Conservation (phyloP, 148 eudicot species). For the Pharnaceum exiguum region DNA sequence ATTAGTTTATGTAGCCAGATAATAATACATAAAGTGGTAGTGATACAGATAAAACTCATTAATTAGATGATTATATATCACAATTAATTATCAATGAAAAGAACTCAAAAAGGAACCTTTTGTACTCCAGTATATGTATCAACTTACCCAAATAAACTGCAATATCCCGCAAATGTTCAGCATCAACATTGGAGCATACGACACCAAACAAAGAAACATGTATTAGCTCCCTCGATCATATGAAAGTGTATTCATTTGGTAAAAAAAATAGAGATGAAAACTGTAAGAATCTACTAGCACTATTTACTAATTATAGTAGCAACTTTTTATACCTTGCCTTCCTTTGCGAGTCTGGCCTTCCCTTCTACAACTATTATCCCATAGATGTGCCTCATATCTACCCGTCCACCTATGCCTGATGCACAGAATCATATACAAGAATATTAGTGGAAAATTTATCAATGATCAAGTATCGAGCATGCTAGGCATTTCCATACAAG, state of each 20-base stretch:
- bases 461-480: not conserved
- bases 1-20: not conserved
- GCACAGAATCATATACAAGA: not conserved
- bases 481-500: not conserved
- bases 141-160: slow-evolving; percentile 92
- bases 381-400: slow-evolving; percentile 94
- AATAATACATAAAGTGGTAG: not conserved
- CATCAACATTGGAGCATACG: slow-evolving; percentile 17
- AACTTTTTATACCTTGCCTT: slow-evolving; percentile 64
- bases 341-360: slow-evolving; percentile 98
- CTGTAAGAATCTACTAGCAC: not conserved
- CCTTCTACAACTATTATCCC: slow-evolving; percentile 97
- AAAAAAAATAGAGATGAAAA: not conserved
- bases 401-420: slow-evolving; percentile 97
- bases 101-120: slow-evolving; percentile 28
- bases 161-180: slow-evolving; percentile 27
- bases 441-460: not conserved
- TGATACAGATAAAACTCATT: slow-evolving; percentile 6
- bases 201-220: slow-evolving; percentile 22
- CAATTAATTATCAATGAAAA: slow-evolving; percentile 25
- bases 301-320: not conserved
- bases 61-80: slow-evolving; percentile 18
- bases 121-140: slow-evolving; percentile 23
- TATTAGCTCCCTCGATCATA: slow-evolving; percentile 3
- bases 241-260: not conserved